A percentile compares a stretch with the other conserved stretches of the same genome.
phyloP scores from a whole-genome alignment of 352 stramenopile genomes.

The Globisporangium echinulatum region DNA sequence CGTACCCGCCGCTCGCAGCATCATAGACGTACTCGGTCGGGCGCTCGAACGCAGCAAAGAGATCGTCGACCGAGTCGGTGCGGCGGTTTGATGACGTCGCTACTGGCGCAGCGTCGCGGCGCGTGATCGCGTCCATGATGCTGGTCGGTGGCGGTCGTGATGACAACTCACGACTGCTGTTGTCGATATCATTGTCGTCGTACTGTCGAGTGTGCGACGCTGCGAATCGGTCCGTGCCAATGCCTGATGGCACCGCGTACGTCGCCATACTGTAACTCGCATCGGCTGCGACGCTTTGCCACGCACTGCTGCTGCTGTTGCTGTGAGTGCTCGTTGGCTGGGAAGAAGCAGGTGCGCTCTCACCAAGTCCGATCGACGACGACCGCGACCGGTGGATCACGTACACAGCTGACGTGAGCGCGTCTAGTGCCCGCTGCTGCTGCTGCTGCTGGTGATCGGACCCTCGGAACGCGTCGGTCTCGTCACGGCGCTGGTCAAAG shows the following conservation, averaged over 20 bases:
- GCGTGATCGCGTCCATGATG: slow-evolving; percentile 49
- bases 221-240: slow-evolving; percentile 9
- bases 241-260: slow-evolving; percentile 36
- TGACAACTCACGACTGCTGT: neutral
- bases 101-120: neutral
- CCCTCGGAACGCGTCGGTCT: neutral
- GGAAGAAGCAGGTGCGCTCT: slow-evolving; percentile 2
- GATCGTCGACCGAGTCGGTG: slow-evolving; percentile 51
- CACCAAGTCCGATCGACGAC: slow-evolving; percentile 12
- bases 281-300: slow-evolving; percentile 27
- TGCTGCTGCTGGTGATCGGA: neutral
- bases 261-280: slow-evolving; percentile 23
- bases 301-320: slow-evolving; percentile 21
- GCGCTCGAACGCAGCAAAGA: slow-evolving; percentile 71
- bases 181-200: slow-evolving; percentile 1
- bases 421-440: neutral
- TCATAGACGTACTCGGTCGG: slow-evolving; percentile 79
- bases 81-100: neutral
- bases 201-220: neutral
- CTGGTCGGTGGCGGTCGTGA: neutral
- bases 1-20: slow-evolving; percentile 42
- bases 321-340: too few species aligned
- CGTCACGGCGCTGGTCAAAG: slow-evolving; percentile 38
- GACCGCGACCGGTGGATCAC: slow-evolving; percentile 1
- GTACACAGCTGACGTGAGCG: slow-evolving; percentile 2